These are phyloP conservation scores for Filosporella fistucella DNA, from an alignment of 495 filamentous ascomycete species.

Conservation along the genomic window DNA sequence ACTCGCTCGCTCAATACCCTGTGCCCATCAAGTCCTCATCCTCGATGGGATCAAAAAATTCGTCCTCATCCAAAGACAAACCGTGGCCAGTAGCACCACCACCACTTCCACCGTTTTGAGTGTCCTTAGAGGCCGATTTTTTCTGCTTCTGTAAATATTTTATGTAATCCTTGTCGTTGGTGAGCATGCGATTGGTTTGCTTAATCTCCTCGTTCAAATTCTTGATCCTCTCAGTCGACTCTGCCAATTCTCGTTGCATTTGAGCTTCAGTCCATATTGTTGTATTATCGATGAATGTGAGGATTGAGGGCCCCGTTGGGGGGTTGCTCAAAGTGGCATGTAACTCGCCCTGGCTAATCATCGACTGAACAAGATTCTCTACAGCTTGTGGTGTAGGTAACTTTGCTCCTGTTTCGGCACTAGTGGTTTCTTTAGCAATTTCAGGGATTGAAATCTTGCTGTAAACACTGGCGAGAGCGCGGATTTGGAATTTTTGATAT, in stretches of 20 bases:
- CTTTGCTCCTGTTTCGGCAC: slow-evolving; percentile 38
- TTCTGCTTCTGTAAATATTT: slow-evolving; percentile 40
- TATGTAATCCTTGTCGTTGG: slow-evolving; percentile 56
- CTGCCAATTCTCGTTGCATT: slow-evolving; percentile 36
- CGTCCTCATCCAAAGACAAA: slow-evolving; percentile 20
- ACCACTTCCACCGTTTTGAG: slow-evolving; percentile 18
- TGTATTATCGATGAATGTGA: slow-evolving; percentile 31
- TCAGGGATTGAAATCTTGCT: slow-evolving; percentile 47
- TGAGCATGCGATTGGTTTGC: slow-evolving; percentile 48
- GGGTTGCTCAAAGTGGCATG: slow-evolving; percentile 47
- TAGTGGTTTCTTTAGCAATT: slow-evolving; percentile 41
- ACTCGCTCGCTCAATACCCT: slow-evolving; percentile 6
- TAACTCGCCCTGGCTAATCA: slow-evolving; percentile 54
- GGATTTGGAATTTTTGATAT: slow-evolving; percentile 46
- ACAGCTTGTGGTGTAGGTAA: slow-evolving; percentile 46
- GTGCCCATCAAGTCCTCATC: slow-evolving; percentile 66
- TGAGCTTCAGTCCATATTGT: slow-evolving; percentile 40
- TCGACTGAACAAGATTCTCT: slow-evolving; percentile 41
- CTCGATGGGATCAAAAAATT: slow-evolving; percentile 38
- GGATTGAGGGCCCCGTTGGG: slow-evolving; percentile 29
- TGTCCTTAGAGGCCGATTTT: slow-evolving; percentile 27
- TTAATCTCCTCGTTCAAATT: slow-evolving; percentile 37
- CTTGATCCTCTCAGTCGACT: slow-evolving; percentile 37
- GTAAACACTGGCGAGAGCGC: slow-evolving; percentile 39
- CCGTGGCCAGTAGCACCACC: slow-evolving; percentile 25